phyloP scores from a whole-genome alignment of 768 basidiomycete genomes.

The Suillus bovinus region DNA sequence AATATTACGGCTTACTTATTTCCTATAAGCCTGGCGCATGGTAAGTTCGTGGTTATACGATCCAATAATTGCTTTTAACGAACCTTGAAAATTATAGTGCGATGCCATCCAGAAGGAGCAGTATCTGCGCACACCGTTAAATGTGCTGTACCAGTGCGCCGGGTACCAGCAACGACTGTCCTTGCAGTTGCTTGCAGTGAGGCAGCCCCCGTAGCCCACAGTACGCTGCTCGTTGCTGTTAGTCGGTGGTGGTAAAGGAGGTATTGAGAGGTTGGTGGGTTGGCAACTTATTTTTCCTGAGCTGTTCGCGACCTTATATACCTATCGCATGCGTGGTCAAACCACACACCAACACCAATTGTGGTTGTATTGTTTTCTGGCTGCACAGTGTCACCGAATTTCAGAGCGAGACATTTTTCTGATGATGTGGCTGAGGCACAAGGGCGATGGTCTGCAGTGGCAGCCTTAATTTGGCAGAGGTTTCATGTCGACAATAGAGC shows the following conservation, averaged over 20 bases:
- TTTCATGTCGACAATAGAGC: not conserved
- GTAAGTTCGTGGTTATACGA: not conserved
- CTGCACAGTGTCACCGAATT: not conserved
- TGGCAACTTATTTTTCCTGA: not conserved
- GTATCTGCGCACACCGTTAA: not conserved
- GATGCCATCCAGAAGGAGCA: not conserved
- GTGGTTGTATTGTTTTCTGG: too few species aligned
- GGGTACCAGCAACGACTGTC: too few species aligned
- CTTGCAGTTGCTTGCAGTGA: too few species aligned
- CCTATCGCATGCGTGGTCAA: too few species aligned
- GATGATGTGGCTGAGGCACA: not conserved
- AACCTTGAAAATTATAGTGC: not conserved
- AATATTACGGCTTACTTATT: not conserved
- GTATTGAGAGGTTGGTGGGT: not conserved
- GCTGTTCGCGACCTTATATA: not conserved
- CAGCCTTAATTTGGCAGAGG: not conserved
- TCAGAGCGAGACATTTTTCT: not conserved
- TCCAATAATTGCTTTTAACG: not conserved
- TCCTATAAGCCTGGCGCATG: not conserved
- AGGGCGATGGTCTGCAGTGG: not conserved
- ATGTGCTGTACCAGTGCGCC: not conserved
- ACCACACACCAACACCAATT: too few species aligned
- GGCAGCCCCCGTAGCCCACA: too few species aligned
- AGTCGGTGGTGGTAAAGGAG: not conserved
- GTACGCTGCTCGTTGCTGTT: too few species aligned